Conservation (phyloP, 2,329 filamentous ascomycete genomes). For the Beauveria rudraprayagi region DNA sequence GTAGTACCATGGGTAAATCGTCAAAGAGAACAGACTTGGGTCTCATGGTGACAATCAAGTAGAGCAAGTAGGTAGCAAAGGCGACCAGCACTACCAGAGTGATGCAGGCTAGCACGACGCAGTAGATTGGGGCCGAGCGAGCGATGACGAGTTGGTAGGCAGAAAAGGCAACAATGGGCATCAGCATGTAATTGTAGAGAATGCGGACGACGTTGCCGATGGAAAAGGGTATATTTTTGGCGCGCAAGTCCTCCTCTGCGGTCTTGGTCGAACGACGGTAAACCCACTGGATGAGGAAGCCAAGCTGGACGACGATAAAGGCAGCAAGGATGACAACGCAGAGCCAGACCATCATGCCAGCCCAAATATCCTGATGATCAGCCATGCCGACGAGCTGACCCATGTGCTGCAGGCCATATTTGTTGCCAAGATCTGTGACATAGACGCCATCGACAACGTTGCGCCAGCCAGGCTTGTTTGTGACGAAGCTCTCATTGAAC, state of each 20-base stretch:
- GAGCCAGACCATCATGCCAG: slow-evolving; percentile 87
- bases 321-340: slow-evolving; percentile 64
- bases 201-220: slow-evolving; percentile 73
- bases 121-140: slow-evolving; percentile 55
- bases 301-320: slow-evolving; percentile 63
- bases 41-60: slow-evolving; percentile 69
- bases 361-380: slow-evolving; percentile 74
- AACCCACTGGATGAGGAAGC: slow-evolving; percentile 69
- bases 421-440: slow-evolving; percentile 54
- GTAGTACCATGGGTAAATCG: slow-evolving; percentile 78
- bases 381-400: slow-evolving; percentile 78
- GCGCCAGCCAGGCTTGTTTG: slow-evolving; percentile 54
- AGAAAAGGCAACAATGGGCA: slow-evolving; percentile 79
- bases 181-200: slow-evolving; percentile 84
- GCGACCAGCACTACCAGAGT: slow-evolving; percentile 65
- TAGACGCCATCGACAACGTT: slow-evolving; percentile 83
- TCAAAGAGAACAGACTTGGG: slow-evolving; percentile 87
- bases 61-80: slow-evolving; percentile 71
- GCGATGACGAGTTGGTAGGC: slow-evolving; percentile 86
- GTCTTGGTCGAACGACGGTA: slow-evolving; percentile 63
- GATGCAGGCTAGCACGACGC: slow-evolving; percentile 66
- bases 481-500: slow-evolving; percentile 87
- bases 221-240: slow-evolving; percentile 87
- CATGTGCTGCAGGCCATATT: slow-evolving; percentile 69
- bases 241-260: slow-evolving; percentile 76